These are phyloP conservation scores for Teunomyces kruisii DNA, from an alignment of 805 yeast species.

Conservation along the genomic window DNA sequence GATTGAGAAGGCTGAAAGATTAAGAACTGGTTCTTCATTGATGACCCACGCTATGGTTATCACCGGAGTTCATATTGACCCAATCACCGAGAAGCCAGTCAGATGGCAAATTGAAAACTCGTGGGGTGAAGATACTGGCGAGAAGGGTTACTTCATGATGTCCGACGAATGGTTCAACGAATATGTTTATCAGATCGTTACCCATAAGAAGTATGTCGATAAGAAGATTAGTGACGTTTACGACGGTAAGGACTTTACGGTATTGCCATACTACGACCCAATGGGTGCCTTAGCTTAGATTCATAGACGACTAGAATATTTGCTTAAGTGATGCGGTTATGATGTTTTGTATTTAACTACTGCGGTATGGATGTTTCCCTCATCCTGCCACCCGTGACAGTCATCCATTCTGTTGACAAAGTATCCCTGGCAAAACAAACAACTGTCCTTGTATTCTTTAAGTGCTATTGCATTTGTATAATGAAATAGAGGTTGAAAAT, in stretches of 20 bases:
- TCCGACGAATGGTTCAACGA: slow-evolving; percentile 46
- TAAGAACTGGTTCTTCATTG: slow-evolving; percentile 64
- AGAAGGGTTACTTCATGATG: slow-evolving; percentile 42
- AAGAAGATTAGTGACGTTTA: slow-evolving; percentile 35
- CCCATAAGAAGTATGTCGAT: slow-evolving; percentile 36
- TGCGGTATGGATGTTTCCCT: background rate
- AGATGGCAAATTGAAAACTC: slow-evolving; percentile 48
- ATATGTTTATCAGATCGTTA: slow-evolving; percentile 42
- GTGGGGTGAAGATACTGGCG: slow-evolving; percentile 43
- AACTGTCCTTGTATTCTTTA: no score
- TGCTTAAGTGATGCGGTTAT: no score
- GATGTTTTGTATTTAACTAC: background rate
- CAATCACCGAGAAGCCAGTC: slow-evolving; percentile 34
- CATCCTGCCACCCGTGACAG: no score
- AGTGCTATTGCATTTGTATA: no score
- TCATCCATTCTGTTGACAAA: no score
- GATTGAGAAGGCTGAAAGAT: slow-evolving; percentile 65
- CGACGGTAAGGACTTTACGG: slow-evolving; percentile 30
- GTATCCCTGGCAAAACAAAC: no score
- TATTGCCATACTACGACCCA: slow-evolving; percentile 43
- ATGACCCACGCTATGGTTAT: slow-evolving; percentile 95
- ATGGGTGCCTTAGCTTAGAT: slow-evolving; percentile 43
- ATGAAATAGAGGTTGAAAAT: no score
- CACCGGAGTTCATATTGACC: slow-evolving; percentile 76
- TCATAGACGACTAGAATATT: no score